Conservation (phyloP, 371 early-diverging fungal genomes). For the Rhizomucor miehei region DNA sequence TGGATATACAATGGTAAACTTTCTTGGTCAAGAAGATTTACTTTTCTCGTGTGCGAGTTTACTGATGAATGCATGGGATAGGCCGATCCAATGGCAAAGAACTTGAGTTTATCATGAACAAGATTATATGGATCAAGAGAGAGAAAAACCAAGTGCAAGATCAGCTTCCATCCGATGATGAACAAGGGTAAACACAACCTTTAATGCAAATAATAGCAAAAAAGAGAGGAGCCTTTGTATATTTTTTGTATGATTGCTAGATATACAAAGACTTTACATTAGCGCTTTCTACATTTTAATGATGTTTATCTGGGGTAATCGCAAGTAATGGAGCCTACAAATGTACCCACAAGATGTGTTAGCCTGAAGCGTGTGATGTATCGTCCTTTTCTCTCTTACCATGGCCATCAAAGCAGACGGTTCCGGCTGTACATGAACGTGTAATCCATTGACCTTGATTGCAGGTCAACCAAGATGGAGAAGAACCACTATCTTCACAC, state of each 20-base stretch:
- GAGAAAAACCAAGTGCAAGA: constrained; percentile 5
- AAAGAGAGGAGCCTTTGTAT: no score
- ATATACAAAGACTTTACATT: no score
- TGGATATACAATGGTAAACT: constrained; percentile 24
- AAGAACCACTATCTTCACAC: constrained; percentile 21
- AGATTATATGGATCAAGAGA: constrained; percentile 2
- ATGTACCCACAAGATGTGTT: no score
- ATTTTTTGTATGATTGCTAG: no score
- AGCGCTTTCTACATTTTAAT: no score
- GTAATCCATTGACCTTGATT: constrained; percentile 24
- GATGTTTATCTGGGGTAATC: constrained; percentile 2
- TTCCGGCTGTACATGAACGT: constrained; percentile 23
- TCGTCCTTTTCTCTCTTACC: background rate
- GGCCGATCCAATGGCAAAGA: constrained; percentile 1
- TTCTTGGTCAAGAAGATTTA: no score
- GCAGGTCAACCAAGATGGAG: constrained; percentile 31
- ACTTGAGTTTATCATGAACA: constrained; percentile 9
- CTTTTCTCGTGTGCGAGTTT: no score
- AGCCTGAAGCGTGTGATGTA: no score
- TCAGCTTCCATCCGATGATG: constrained; percentile 2
- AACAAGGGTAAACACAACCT: no score
- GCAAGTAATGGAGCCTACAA: background rate
- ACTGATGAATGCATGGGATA: background rate
- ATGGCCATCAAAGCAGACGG: constrained; percentile 23
- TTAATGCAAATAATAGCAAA: no score